phyloP scores from a whole-genome alignment of 306 rosid species.

The Lupinus albus region DNA sequence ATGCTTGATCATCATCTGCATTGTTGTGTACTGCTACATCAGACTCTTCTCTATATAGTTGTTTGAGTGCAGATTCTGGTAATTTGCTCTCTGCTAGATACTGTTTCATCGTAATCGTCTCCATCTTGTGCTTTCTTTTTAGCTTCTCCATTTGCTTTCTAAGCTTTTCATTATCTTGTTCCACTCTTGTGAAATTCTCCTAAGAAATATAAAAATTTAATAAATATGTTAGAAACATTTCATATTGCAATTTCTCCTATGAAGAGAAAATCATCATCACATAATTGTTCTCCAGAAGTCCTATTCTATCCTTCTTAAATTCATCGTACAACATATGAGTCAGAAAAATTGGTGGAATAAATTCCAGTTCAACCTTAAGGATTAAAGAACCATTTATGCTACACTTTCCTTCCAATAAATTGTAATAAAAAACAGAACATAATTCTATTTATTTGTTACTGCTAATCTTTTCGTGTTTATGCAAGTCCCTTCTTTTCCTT shows the following conservation, averaged over 20 bases:
- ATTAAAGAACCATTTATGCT: no score
- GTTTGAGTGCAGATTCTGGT: conserved; percentile 77
- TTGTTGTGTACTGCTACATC: conserved; percentile 48
- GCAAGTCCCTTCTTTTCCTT: background rate
- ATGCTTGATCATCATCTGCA: conserved; percentile 79
- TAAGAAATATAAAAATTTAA: conserved; percentile 38
- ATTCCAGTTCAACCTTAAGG: no score
- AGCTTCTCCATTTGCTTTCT: conserved; percentile 87
- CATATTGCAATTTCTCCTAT: no score
- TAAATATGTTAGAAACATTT: background rate
- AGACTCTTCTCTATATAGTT: conserved; percentile 63
- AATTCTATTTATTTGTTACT: background rate
- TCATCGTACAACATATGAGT: no score
- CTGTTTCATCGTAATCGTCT: conserved; percentile 89
- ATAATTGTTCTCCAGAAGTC: background rate
- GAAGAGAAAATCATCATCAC: no score
- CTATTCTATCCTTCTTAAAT: no score
- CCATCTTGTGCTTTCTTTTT: conserved; percentile 93
- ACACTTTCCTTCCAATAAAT: background rate
- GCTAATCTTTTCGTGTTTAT: background rate
- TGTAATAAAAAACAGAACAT: background rate
- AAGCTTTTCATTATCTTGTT: conserved; percentile 73
- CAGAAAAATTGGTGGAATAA: no score
- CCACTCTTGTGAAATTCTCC: conserved; percentile 65
- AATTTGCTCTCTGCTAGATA: conserved; percentile 85